These are phyloP conservation scores for Apiospora sp. DNA, from an alignment of 2,329 filamentous ascomycete genomes.

Conservation along the genomic window DNA sequence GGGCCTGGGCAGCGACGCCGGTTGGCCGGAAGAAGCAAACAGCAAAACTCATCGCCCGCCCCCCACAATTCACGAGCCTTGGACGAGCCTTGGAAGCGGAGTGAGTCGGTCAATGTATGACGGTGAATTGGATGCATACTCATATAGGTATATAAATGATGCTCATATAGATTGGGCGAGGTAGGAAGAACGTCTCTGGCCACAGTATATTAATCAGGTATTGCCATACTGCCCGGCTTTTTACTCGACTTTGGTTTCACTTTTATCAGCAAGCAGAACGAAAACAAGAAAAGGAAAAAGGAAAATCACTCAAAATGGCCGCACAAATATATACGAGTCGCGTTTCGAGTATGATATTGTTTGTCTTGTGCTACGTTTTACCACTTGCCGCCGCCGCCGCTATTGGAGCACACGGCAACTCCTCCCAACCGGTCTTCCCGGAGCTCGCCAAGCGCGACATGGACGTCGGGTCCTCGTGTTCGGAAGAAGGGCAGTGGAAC, in stretches of 20 bases:
- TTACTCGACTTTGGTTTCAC: not conserved
- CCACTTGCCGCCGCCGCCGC: not conserved
- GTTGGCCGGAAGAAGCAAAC: slow-evolving; percentile 16
- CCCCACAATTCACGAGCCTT: not conserved
- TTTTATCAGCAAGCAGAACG: not conserved
- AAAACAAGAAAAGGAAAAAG: not conserved
- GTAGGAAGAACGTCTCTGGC: not conserved
- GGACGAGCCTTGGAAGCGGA: slow-evolving; percentile 11
- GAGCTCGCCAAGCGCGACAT: slow-evolving; percentile 27
- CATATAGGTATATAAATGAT: not conserved
- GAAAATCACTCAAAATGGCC: not conserved
- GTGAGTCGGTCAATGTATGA: not conserved
- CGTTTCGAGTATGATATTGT: slow-evolving; percentile 7
- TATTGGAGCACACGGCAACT: not conserved
- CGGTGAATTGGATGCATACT: not conserved
- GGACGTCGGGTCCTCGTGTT: slow-evolving; percentile 49
- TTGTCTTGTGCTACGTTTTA: slow-evolving; percentile 3
- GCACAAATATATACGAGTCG: not conserved
- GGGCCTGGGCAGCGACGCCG: not conserved
- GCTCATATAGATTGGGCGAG: not conserved
- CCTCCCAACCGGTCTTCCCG: not conserved
- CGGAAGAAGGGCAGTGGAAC: slow-evolving; percentile 61
- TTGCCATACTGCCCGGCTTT: not conserved
- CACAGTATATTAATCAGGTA: not conserved
- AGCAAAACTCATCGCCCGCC: slow-evolving; percentile 1